phyloP scores from a whole-genome alignment of 2,329 filamentous ascomycete genomes.

The Didymella arachidicola region DNA sequence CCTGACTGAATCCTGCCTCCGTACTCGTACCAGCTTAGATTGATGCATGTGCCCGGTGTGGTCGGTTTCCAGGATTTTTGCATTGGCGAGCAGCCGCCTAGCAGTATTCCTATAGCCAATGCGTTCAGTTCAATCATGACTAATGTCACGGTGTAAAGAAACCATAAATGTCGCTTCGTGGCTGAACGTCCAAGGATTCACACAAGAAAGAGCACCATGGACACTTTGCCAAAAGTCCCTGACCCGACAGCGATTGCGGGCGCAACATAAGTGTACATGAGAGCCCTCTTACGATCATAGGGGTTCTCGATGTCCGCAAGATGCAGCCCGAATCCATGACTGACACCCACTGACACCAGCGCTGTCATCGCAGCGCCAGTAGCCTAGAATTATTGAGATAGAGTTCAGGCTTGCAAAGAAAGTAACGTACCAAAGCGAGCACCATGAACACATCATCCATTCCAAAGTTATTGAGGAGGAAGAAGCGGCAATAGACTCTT shows the following conservation, averaged over 20 bases:
- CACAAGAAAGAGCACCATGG: constrained; percentile 1
- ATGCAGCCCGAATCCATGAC: neutral
- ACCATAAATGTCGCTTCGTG: constrained; percentile 6
- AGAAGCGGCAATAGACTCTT: neutral
- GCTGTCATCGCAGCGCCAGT: neutral
- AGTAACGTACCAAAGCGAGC: neutral
- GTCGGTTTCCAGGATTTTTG: constrained; percentile 8
- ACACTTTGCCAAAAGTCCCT: neutral
- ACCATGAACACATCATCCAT: neutral
- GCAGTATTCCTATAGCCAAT: constrained; percentile 4
- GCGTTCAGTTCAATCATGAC: constrained; percentile 8
- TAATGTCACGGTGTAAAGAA: constrained; percentile 1
- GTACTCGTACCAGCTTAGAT: neutral
- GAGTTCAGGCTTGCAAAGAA: neutral
- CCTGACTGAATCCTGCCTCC: neutral
- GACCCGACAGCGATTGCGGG: neutral
- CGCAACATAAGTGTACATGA: neutral
- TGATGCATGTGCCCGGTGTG: neutral
- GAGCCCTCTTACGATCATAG: neutral
- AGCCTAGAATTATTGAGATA: neutral
- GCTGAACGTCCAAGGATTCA: constrained; percentile 5
- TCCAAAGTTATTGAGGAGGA: neutral
- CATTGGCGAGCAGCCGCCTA: constrained; percentile 9
- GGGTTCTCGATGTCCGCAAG: neutral
- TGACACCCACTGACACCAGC: neutral